Conservation (phyloP, 2,329 filamentous ascomycete species). For the Alternaria alternata region DNA sequence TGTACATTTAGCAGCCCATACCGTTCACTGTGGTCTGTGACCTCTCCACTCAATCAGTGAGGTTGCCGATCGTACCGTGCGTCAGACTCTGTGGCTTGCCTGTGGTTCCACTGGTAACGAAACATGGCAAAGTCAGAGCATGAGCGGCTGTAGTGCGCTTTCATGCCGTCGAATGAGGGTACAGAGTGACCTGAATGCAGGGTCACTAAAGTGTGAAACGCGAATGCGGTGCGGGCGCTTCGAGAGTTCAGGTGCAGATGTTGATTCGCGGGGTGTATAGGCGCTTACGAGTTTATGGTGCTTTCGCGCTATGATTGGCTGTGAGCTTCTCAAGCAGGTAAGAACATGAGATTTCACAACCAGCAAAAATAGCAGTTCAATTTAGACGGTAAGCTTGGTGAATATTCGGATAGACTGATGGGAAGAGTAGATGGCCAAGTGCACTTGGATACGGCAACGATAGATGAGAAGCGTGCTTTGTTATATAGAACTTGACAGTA, state of each 20-base stretch:
- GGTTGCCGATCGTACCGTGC: constrained; percentile 12
- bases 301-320: constrained; percentile 23
- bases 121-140: constrained; percentile 8
- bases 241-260: constrained; percentile 25
- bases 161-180: constrained; percentile 25
- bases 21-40: constrained; percentile 8
- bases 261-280: constrained; percentile 37
- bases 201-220: constrained; percentile 34
- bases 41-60: constrained; percentile 11
- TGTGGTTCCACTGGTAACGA: constrained; percentile 6
- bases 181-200: constrained; percentile 24
- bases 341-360: background rate
- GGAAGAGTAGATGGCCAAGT: background rate
- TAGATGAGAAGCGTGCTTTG: background rate
- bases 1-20: constrained; percentile 20
- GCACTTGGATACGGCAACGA: background rate
- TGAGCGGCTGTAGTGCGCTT: constrained; percentile 2
- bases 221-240: constrained; percentile 39
- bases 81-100: constrained; percentile 19
- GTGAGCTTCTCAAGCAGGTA: background rate
- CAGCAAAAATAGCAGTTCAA: background rate
- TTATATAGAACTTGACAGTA: background rate
- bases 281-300: constrained; percentile 33
- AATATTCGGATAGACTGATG: background rate
- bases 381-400: background rate